Evolutionary conservation across 495 filamentous ascomycete species (phyloP), one percentile per base, ranked within the genome.

Genomic region (Penicillium manginii): DNA sequence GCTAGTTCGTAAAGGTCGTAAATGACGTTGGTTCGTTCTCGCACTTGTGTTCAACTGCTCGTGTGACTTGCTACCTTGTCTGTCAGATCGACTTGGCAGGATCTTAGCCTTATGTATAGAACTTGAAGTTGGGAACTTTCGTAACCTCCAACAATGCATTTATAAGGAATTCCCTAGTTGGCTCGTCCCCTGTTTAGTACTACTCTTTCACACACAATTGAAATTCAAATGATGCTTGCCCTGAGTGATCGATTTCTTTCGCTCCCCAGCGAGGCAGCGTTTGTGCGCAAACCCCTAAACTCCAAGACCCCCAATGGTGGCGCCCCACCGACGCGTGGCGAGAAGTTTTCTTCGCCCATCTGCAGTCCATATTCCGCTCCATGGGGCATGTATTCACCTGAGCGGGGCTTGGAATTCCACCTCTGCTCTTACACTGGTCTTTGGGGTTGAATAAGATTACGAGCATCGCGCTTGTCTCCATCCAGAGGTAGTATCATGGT

Each of bases 261-360:
- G 4, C 26, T 23, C 4, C 23, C 2, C 4, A 29, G 26, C 2
- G 9, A 29, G 9, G 26, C 26, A 29, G 26, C 9, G 26, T 8
- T 29, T 29, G 26, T 29, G 26, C 26, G 17, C 18, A n/a, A n/a
- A 45, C 42, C 12, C 17, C 35, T 8, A 47, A 22, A 22, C 45
- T n/a, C 21, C 21, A 23, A 26, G 14, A 10, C 14, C 19, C 18
- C 22, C 9, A n/a, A 12, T 22, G 45, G 22, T 9, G 45, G 21
- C 9, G 45, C 45, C 45, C 45, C 45, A 47, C 45, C 22, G 45
- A 47, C 45, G 45, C 45, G 45, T 47, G 45, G 45, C 45, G 45
- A 47, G 45, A 4, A 47, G 45, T 47, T 47, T 47, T 47, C 45
- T 47, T 26, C 42, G 6, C 3, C 17, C 15, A 45, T 45, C 18